Evolutionary conservation across 2,329 filamentous ascomycete species (phyloP).

Genomic region (Cephalotrichum gorgonifer): DNA sequence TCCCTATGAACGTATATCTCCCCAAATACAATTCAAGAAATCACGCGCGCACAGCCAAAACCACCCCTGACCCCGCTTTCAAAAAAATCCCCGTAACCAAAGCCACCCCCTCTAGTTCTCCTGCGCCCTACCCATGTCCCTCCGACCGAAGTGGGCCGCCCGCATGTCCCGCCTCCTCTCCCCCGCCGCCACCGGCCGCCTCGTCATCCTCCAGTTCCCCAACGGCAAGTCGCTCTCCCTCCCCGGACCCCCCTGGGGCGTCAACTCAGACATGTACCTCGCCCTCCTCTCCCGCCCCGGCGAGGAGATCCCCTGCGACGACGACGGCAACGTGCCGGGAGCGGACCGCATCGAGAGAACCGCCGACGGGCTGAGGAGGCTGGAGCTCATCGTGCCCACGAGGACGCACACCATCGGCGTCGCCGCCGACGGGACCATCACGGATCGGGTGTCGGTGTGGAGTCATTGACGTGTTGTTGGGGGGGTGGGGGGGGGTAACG

Average conservation of each 20-base stretch:
- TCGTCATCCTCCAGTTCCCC: constrained; percentile 68
- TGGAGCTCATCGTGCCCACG: constrained; percentile 27
- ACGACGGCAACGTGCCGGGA: constrained; percentile 19
- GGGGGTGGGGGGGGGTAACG: too few relatives aligned
- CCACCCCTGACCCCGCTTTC: neutral
- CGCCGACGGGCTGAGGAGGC: constrained; percentile 3
- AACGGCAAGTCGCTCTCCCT: constrained; percentile 55
- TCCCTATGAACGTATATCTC: too few relatives aligned
- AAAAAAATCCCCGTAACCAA: neutral
- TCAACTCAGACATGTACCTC: constrained; percentile 59
- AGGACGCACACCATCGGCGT: constrained; percentile 38
- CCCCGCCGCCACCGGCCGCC: constrained; percentile 32
- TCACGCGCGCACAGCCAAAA: neutral
- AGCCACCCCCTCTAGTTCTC: constrained; percentile 37
- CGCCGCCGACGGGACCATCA: constrained; percentile 31
- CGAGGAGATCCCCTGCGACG: constrained; percentile 49
- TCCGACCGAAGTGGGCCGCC: constrained; percentile 42
- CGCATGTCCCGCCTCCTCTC: constrained; percentile 39
- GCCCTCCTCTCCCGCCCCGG: constrained; percentile 63
- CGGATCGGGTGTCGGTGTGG: constrained; percentile 47
- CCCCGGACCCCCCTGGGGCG: constrained; percentile 63
- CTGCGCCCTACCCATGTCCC: constrained; percentile 45
- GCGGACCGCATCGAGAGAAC: neutral
- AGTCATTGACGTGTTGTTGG: constrained; percentile 18
- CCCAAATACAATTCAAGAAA: too few relatives aligned